These are phyloP conservation scores for Acer campestre DNA, from an alignment of 345 rosid species.

Conservation along the genomic window DNA sequence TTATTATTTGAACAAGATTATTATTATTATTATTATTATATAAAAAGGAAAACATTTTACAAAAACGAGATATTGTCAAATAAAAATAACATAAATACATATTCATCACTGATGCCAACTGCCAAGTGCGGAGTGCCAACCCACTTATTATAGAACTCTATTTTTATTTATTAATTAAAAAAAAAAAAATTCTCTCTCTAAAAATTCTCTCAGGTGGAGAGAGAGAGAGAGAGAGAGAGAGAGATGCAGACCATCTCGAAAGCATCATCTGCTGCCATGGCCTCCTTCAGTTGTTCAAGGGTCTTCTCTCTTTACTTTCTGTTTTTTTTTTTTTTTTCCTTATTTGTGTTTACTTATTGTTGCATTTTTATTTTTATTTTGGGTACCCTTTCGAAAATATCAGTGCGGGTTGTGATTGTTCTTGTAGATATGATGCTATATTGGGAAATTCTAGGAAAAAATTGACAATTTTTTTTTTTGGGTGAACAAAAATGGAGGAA, in stretches of 20 bases:
- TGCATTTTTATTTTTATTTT: neutral
- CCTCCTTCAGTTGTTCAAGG: slow-evolving; percentile 74
- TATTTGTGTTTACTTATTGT: neutral
- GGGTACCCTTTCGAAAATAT: neutral
- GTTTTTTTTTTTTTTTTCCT: neutral
- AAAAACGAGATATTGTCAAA: too few relatives aligned
- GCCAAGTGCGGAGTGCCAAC: too few relatives aligned
- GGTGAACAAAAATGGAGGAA: neutral
- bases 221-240: slow-evolving; percentile 19
- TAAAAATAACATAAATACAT: too few relatives aligned
- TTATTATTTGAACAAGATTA: too few relatives aligned
- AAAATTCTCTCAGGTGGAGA: slow-evolving; percentile 3
- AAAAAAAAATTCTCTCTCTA: neutral
- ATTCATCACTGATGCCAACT: too few relatives aligned
- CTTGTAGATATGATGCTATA: slow-evolving; percentile 6
- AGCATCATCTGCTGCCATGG: slow-evolving; percentile 73
- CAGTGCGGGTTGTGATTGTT: neutral
- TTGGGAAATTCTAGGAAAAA: slow-evolving; percentile 13
- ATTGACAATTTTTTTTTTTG: neutral
- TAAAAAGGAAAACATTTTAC: too few relatives aligned
- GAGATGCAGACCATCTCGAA: slow-evolving; percentile 73
- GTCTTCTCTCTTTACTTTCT: slow-evolving; percentile 29
- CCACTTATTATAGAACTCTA: too few relatives aligned
- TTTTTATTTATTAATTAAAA: too few relatives aligned
- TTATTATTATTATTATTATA: too few relatives aligned